Evolutionary conservation across 2,329 filamentous ascomycete species (phyloP).

Genomic region (Phoma herbarum): DNA sequence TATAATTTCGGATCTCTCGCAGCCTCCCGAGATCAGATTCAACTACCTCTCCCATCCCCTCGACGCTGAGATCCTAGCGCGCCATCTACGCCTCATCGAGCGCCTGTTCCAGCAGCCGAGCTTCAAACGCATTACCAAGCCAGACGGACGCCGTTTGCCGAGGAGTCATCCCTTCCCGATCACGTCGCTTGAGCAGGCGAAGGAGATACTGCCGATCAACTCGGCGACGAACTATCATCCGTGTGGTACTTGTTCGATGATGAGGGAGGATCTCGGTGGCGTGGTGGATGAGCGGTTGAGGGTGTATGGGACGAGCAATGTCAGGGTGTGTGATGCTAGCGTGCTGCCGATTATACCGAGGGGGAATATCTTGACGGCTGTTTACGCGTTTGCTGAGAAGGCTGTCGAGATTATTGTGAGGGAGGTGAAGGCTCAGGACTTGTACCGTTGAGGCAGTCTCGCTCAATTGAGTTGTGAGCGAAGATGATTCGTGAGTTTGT

Average conservation of each 20-base stretch:
- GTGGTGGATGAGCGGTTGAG: constrained; percentile 41
- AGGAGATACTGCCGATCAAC: constrained; percentile 22
- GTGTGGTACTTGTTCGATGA: constrained; percentile 47
- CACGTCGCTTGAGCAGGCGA: constrained; percentile 26
- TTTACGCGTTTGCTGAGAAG: constrained; percentile 41
- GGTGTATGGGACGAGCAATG: constrained; percentile 42
- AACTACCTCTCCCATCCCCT: constrained; percentile 56
- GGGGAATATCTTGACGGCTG: constrained; percentile 32
- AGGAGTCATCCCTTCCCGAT: constrained; percentile 26
- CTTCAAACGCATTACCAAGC: constrained; percentile 22
- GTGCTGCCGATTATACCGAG: constrained; percentile 35
- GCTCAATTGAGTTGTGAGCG: too few species aligned
- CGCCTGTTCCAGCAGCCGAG: constrained; percentile 26
- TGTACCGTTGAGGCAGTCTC: too few species aligned
- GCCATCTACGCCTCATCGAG: constrained; percentile 49
- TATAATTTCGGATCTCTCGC: constrained; percentile 46
- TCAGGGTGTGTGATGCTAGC: constrained; percentile 43
- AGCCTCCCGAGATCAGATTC: constrained; percentile 51
- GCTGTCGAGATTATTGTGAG: constrained; percentile 31
- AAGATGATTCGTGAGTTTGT: too few species aligned
- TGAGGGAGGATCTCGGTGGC: constrained; percentile 39
- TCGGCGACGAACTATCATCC: constrained; percentile 39
- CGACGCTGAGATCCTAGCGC: constrained; percentile 54
- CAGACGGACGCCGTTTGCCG: constrained; percentile 22
- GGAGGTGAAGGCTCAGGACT: constrained; percentile 4